Base-by-base conservation (phyloP, 1,139 yeast genomes). In the Kodamaea alishanica region DNA sequence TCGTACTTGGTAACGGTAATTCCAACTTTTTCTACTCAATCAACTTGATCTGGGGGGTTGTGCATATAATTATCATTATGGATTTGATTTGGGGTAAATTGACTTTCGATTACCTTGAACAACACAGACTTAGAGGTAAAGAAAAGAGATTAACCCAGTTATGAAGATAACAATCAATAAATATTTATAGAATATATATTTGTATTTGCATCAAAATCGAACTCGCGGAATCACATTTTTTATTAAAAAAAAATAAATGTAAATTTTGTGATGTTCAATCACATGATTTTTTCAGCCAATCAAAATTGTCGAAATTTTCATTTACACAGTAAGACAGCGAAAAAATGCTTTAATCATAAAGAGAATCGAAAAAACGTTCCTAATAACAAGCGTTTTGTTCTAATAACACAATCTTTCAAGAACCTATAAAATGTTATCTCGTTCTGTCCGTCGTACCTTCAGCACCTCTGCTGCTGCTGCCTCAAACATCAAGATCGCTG, bases 11-110 rank as follows among this genome's bases (percentile, higher is more conserved):
- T 9, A 88, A 94, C 25, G 99, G 97, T 23, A 92, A 92, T 64
- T 83, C 97, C 45, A 92, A 92, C 63, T 92, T 92, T 68, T 92
- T 89, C 67, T 92, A 90, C 66, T 96, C 97, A 38, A 85, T 92
- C 51, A 88, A 94, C 20, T 72, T 92, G 46, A 85, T 84, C 3
- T 85, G 90, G 65, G 83, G 88, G 0, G 67, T 81, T 10, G 87
- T 89, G 3, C 75, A 89, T 51, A 79, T 81, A 0, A 62, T 87
- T 27, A 68, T 87, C 3, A 54, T 89, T 26, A 73, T 84, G 42
- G 98, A 94, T 53, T 75, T 87, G 48, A 63, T 84, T 8, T 90
- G 97, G 96, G 87, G 86, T 2, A 79, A 81, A 48, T 60, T 92
- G 38, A 75, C 85, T 28, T 61, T 67, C 36, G 96, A 89, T 50